Evolutionary conservation across 306 rosid genomes (phyloP).

Genomic region (Castanea mollissima): DNA sequence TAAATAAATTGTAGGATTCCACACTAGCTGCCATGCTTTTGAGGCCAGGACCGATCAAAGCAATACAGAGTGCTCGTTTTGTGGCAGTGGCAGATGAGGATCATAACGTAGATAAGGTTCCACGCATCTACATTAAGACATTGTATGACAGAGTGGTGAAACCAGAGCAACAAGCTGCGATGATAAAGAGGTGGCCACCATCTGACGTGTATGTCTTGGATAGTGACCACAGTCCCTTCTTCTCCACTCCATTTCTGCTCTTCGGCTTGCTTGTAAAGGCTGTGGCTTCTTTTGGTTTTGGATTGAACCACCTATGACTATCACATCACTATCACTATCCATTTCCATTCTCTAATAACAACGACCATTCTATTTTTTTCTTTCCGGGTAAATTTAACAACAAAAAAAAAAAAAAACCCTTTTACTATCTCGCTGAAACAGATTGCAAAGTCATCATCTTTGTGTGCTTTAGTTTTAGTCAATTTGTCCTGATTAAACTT

Average conservation of each 20-base stretch:
- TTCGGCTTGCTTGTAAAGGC: slow-evolving; percentile 70
- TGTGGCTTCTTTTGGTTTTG: slow-evolving; percentile 38
- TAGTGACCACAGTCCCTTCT: slow-evolving; percentile 82
- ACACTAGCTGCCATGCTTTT: slow-evolving; percentile 82
- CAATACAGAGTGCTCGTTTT: slow-evolving; percentile 53
- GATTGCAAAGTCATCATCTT: background rate
- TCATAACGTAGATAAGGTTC: slow-evolving; percentile 47
- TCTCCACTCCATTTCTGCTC: slow-evolving; percentile 82
- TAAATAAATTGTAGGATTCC: slow-evolving; percentile 53
- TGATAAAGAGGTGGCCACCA: slow-evolving; percentile 81
- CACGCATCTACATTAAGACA: slow-evolving; percentile 67
- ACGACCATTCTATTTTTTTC: too few species aligned
- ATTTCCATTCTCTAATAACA: too few species aligned
- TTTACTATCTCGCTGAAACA: background rate
- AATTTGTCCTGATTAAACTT: too few species aligned
- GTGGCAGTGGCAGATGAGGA: slow-evolving; percentile 17
- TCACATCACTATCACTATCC: too few species aligned
- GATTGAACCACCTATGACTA: slow-evolving; percentile 21
- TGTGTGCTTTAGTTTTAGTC: too few species aligned
- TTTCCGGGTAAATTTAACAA: background rate
- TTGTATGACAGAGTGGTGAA: slow-evolving; percentile 66
- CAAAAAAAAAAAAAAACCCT: background rate
- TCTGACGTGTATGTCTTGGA: slow-evolving; percentile 57
- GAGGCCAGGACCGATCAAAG: slow-evolving; percentile 76
- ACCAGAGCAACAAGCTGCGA: slow-evolving; percentile 78